Conservation (phyloP, 1,284 basidiomycete genomes). For the Sanghuangporus sanghuang region DNA sequence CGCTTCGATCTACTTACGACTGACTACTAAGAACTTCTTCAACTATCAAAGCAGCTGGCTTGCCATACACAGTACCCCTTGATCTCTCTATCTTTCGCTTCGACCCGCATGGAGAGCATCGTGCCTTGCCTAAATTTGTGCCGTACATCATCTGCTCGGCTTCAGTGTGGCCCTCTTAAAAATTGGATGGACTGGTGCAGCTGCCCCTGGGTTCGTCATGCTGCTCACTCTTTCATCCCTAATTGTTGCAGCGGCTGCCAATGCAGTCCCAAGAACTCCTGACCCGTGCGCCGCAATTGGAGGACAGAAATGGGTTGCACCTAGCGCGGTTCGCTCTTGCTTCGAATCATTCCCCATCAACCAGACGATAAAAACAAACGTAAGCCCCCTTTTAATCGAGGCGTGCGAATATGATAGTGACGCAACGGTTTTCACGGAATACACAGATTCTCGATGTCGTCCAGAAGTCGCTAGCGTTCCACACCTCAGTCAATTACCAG, state of each 20-base stretch:
- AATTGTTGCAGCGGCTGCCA: neutral
- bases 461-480: constrained; percentile 54
- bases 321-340: constrained; percentile 45
- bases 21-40: neutral
- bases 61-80: neutral
- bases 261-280: constrained; percentile 6
- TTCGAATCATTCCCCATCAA: constrained; percentile 42
- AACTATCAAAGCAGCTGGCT: neutral
- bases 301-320: constrained; percentile 48
- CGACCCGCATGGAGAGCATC: neutral
- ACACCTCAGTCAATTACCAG: constrained; percentile 56
- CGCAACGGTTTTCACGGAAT: constrained; percentile 14
- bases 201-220: neutral
- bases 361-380: constrained; percentile 40
- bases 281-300: constrained; percentile 50
- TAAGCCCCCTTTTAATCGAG: constrained; percentile 23
- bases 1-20: neutral
- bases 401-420: neutral
- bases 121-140: constrained; percentile 10
- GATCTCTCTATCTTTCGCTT: neutral
- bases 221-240: neutral
- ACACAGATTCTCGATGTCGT: constrained; percentile 48
- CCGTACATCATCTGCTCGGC: neutral
- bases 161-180: constrained; percentile 3
- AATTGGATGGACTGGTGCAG: neutral